Base-by-base conservation (phyloP, 148 eudicot species). In the Camellia granthamiana region DNA sequence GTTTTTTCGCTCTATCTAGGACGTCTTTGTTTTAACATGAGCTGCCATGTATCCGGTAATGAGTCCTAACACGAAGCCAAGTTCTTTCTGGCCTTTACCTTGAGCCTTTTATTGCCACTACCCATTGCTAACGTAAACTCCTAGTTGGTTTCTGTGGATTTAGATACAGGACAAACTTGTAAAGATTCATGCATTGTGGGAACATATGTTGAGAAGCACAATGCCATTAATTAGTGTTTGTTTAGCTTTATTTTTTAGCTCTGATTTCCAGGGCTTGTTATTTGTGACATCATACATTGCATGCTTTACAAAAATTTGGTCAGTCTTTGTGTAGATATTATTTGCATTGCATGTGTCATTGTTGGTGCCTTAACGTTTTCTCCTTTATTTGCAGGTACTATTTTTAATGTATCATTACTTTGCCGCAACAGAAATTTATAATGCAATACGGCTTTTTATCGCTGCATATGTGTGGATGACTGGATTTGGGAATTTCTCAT, bases 381-480 rank as follows among this genome's bases (percentile, higher is more conserved):
- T 58, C 14, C 41, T 74, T 43, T 59, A 30, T 59, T 19, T 80
- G 43, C 90, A 96, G 98, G 98, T 96, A 21, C 67, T 96, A 52
- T 93, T 96, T 84, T 84, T 96, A 76, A 92, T 96, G 94, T 96
- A 93, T 81, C 99, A 96, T 79, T 96, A 96, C 87, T 96, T 96
- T 68, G 97, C 95, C 67, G 99, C 99, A 69, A 68, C 94, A 43
- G 99, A 96, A 86, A 84, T 96, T 64, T 96, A 93, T 81, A 96
- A 96, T 83, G 98, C 99, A 52, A 92, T 96, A 59, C 92, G 99
- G 73, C 49, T 96, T 76, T 93, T 96, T 83, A 93, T 96, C 59
- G 97, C 99, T 82, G 93, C 88, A 7, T 96, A 93, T 84, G 99
- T 96, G 70, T 96, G 99, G 97, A 96, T 96, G 99, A 93, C 99